Evolutionary conservation across 805 yeast species (phyloP), one percentile per base, ranked within the genome.

Genomic region (Wickerhamomyces queroliae): DNA sequence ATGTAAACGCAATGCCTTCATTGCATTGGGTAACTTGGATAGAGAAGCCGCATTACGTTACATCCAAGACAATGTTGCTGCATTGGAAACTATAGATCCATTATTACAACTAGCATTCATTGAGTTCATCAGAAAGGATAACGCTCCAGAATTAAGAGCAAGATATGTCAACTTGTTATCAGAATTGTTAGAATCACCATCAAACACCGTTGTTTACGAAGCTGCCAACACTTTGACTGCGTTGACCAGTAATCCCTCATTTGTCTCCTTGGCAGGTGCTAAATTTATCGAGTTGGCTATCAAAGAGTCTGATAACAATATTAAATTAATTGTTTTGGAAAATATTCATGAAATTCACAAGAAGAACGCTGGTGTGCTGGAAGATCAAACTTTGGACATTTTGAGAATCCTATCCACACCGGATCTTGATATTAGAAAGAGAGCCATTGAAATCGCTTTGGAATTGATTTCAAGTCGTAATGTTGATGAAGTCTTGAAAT

Each of bases 1-100:
- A 16, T 91, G 98, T 68, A 85, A 85, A 60, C 79, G 99, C 63
- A 93, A 93, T 62, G 98, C 97, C 2, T 95, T 93, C 60, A 80
- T 89, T 39, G 87, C 93, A 46, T 69, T 93, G 45, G 76, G 95
- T 30, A 82, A 78, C 50, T 69, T 95, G 56, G 83, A 85, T 61
- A 78, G 96, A 56, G 93, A 83, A 40, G 78, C 83, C 29, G 95
- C 98, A 19, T 76, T 88, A 53, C 77, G 76, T 46, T 93, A 79
- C 63, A 74, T 93, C 46, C 93, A 85, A 62, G 80, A 81, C 31
- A 78, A 81, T 56, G 66, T 81, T 46, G 58, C 72, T 17, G 59
- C 70, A 21, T 69, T 90, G 46, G 78, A 78, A 36, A 63, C 76
- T 11, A 66, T 85, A 47, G 98, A 91, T 53, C 85, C 95, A 38